Evolutionary conservation across 2,329 filamentous ascomycete species (phyloP).

Genomic region (Berkeleyomyces basicola): DNA sequence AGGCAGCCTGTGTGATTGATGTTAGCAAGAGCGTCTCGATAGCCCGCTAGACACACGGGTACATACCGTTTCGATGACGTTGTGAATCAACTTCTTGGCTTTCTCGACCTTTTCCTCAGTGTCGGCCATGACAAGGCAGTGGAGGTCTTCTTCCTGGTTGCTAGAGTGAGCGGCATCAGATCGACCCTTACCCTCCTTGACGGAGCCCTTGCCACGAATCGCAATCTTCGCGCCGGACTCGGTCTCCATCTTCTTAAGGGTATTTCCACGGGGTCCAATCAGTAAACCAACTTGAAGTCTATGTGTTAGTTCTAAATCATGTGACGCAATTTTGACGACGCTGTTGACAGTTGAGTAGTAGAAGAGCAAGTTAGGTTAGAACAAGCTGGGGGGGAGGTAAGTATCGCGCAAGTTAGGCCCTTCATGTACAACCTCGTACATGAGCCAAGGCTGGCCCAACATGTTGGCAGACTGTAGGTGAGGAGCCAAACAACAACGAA

Average conservation of each 20-base stretch:
- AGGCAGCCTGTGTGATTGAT: conserved; percentile 54
- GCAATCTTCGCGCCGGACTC: conserved; percentile 97
- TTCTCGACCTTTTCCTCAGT: conserved; percentile 99
- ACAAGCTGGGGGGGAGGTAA: conserved; percentile 19
- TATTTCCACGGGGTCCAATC: conserved; percentile 99
- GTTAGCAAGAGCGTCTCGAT: background rate
- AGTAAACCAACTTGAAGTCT: conserved; percentile 98
- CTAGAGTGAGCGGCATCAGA: conserved; percentile 98
- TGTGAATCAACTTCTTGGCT: conserved; percentile 95
- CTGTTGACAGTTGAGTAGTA: background rate
- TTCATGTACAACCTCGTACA: conserved; percentile 1
- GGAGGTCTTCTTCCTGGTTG: conserved; percentile 98
- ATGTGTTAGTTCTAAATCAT: conserved; percentile 62
- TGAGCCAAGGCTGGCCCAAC: background rate
- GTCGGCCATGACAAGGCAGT: conserved; percentile 98
- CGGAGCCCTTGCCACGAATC: conserved; percentile 97
- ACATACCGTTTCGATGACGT: conserved; percentile 93
- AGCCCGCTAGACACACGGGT: background rate
- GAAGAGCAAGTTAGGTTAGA: conserved; percentile 23
- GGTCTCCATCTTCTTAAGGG: conserved; percentile 97
- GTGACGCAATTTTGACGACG: conserved; percentile 17
- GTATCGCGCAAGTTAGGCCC: conserved; percentile 7
- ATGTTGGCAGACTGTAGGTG: background rate
- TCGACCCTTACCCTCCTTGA: conserved; percentile 98
- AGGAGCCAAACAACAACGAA: conserved; percentile 18